Percentiles rank a stretch among this genome's conserved stretches.
Evolutionary conservation across 2,329 filamentous ascomycete species (phyloP).

Genomic region (Xylaria sp.): DNA sequence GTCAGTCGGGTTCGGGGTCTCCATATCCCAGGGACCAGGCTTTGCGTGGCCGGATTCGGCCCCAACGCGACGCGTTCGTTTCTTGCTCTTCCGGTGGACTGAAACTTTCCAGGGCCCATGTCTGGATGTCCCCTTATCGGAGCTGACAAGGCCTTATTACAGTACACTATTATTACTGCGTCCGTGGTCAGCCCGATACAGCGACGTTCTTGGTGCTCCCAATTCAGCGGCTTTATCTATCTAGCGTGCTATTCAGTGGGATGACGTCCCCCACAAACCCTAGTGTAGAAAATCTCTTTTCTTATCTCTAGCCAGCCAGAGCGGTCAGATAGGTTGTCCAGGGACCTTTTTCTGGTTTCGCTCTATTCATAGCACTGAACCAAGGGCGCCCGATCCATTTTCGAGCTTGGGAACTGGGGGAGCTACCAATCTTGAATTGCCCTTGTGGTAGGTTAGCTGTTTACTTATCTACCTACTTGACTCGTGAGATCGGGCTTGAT

Average conservation of each 20-base stretch:
- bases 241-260: slow-evolving; percentile 20
- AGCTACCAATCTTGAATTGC: not conserved
- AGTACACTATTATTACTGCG: slow-evolving; percentile 13
- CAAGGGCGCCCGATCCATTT: slow-evolving; percentile 5
- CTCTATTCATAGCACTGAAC: slow-evolving; percentile 3
- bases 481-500: not conserved
- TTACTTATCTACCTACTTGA: not conserved
- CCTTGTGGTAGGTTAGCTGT: not conserved
- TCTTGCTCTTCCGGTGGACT: not conserved
- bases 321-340: not conserved
- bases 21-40: not conserved
- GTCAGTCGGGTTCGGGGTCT: slow-evolving; percentile 7
- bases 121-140: slow-evolving; percentile 25
- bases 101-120: slow-evolving; percentile 17
- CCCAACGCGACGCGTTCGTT: slow-evolving; percentile 18
- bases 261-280: slow-evolving; percentile 25
- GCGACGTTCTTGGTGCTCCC: slow-evolving; percentile 12
- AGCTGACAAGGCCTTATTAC: slow-evolving; percentile 35
- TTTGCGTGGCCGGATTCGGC: not conserved
- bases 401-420: slow-evolving; percentile 1
- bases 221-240: slow-evolving; percentile 10
- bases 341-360: slow-evolving; percentile 8
- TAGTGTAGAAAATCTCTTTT: slow-evolving; percentile 15
- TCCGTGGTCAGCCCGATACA: not conserved
- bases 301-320: slow-evolving; percentile 36